These are phyloP conservation scores for Ophiosphaerella herpotricha DNA, from an alignment of 2,329 filamentous ascomycete genomes.

Conservation along the genomic window DNA sequence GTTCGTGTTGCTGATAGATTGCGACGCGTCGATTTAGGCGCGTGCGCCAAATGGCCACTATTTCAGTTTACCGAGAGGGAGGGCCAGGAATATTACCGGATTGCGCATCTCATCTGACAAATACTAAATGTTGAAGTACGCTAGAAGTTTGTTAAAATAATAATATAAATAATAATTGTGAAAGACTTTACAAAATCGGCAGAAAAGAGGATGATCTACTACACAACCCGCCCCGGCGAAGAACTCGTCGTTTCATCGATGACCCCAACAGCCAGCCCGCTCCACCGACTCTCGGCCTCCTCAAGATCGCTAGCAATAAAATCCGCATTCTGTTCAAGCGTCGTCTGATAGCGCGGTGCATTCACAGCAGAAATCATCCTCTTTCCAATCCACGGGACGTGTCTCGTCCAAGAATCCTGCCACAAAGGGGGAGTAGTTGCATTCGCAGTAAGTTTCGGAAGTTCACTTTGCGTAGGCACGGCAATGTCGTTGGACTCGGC, in stretches of 20 bases:
- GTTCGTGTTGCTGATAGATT: no score
- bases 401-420: constrained; percentile 39
- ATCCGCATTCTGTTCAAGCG: constrained; percentile 50
- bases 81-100: no score
- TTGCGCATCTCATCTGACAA: no score
- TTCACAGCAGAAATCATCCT: constrained; percentile 35
- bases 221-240: no score
- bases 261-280: constrained; percentile 43
- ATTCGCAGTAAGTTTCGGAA: constrained; percentile 32
- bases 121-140: no score
- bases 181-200: no score
- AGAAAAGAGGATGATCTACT: no score
- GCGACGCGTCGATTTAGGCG: no score
- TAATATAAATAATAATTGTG: no score
- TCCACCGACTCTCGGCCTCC: constrained; percentile 32
- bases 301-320: constrained; percentile 50
- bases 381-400: constrained; percentile 41
- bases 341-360: constrained; percentile 40
- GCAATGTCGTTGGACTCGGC: constrained; percentile 36
- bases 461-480: constrained; percentile 30
- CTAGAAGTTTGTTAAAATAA: no score
- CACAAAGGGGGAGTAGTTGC: constrained; percentile 40
- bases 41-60: no score
- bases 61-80: no score
- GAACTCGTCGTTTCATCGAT: constrained; percentile 27